Evolutionary conservation across 805 yeast species (phyloP).

Genomic region (Candida nonsorbophila): DNA sequence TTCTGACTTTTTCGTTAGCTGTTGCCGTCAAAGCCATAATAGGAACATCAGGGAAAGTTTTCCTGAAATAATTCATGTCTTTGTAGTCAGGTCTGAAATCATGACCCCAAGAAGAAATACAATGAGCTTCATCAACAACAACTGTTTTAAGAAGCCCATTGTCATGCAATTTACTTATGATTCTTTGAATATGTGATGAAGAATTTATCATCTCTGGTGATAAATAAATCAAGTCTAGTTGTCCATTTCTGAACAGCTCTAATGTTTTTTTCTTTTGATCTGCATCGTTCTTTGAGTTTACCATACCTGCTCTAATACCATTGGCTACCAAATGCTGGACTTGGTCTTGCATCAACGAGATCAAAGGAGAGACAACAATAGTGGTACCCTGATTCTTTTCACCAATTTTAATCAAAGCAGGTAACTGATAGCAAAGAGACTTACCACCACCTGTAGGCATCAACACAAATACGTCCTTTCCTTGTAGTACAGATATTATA

Average conservation of each 20-base stretch:
- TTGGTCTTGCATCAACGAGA: constrained; percentile 97
- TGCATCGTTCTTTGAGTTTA: constrained; percentile 67
- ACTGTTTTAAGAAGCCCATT: constrained; percentile 66
- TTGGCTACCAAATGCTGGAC: constrained; percentile 70
- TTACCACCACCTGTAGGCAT: constrained; percentile 99
- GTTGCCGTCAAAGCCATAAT: constrained; percentile 97
- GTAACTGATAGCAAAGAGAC: constrained; percentile 90
- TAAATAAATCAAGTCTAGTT: constrained; percentile 71
- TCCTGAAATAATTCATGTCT: constrained; percentile 67
- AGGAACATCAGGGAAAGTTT: constrained; percentile 73
- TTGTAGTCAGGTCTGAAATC: constrained; percentile 96
- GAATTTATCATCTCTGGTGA: constrained; percentile 94
- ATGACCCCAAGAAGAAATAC: constrained; percentile 98
- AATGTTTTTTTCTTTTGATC: constrained; percentile 61
- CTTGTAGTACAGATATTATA: constrained; percentile 65
- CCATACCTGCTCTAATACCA: constrained; percentile 79
- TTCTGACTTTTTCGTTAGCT: constrained; percentile 83
- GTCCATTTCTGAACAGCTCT: constrained; percentile 57
- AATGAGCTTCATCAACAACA: constrained; percentile 96
- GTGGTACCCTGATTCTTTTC: constrained; percentile 83
- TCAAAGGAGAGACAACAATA: constrained; percentile 87
- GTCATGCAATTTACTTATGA: constrained; percentile 53
- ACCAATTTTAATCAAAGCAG: constrained; percentile 79
- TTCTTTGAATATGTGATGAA: constrained; percentile 60
- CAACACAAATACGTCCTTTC: constrained; percentile 85